Evolutionary conservation across 164 flowering plant genomes (phyloP).

Genomic region (Buxus sempervirens): DNA sequence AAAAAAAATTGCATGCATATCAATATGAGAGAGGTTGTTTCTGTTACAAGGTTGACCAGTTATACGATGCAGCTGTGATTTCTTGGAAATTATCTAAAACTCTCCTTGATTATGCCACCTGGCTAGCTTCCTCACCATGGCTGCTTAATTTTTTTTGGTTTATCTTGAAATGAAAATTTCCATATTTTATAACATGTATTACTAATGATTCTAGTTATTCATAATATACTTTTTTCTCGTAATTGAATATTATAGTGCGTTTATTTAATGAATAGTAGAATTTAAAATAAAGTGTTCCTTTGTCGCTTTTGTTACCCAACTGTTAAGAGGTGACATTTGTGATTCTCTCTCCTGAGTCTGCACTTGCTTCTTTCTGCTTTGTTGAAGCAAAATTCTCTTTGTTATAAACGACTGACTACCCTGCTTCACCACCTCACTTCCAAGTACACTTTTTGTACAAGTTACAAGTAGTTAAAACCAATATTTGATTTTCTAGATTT

Average conservation of each 20-base stretch:
- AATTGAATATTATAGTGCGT: no score
- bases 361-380: background rate
- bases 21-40: background rate
- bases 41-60: background rate
- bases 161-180: no score
- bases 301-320: no score
- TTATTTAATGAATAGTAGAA: no score
- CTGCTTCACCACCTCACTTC: background rate
- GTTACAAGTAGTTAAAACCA: background rate
- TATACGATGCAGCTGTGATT: background rate
- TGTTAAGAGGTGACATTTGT: background rate
- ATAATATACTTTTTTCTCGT: no score
- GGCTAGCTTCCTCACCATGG: no score
- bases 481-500: background rate
- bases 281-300: no score
- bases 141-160: no score
- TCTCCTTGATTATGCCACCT: no score
- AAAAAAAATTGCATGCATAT: background rate
- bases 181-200: no score
- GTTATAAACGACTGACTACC: background rate
- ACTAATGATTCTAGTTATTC: no score
- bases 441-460: background rate
- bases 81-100: no score
- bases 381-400: background rate
- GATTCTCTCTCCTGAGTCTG: background rate